Evolutionary conservation across 306 rosid genomes (phyloP).

Genomic region (Gastrolobium bilobum): DNA sequence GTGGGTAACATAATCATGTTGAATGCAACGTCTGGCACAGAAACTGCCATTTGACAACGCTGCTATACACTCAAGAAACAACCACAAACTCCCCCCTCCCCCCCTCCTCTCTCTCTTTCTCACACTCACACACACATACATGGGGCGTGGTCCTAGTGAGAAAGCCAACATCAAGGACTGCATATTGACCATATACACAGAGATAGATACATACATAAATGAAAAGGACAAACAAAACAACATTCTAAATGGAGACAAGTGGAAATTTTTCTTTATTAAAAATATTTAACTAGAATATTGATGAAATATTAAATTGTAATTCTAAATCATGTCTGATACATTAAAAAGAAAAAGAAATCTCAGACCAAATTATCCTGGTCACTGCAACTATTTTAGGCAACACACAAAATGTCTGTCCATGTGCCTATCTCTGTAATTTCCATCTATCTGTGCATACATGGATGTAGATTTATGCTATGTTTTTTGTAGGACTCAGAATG

Average conservation of each 20-base stretch:
- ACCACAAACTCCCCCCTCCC: not conserved
- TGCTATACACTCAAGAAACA: not conserved
- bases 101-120: not conserved
- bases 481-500: constrained; percentile 27
- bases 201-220: not conserved
- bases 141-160: not conserved
- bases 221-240: not conserved
- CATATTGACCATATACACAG: not conserved
- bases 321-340: constrained; percentile 32
- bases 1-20: not conserved
- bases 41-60: not conserved
- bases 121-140: not conserved
- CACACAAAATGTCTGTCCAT: constrained; percentile 6
- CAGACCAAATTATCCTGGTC: constrained; percentile 33
- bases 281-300: constrained; percentile 1
- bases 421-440: constrained; percentile 27
- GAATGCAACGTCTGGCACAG: not conserved
- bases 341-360: constrained; percentile 7
- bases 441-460: constrained; percentile 1
- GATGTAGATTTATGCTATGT: constrained; percentile 16
- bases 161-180: not conserved
- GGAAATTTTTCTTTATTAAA: not conserved
- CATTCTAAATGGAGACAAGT: not conserved
- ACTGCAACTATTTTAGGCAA: constrained; percentile 11
- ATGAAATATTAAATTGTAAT: constrained; percentile 36